Base-by-base conservation (phyloP, 2,329 filamentous ascomycete genomes). In the Monosporascus cannonballus region DNA sequence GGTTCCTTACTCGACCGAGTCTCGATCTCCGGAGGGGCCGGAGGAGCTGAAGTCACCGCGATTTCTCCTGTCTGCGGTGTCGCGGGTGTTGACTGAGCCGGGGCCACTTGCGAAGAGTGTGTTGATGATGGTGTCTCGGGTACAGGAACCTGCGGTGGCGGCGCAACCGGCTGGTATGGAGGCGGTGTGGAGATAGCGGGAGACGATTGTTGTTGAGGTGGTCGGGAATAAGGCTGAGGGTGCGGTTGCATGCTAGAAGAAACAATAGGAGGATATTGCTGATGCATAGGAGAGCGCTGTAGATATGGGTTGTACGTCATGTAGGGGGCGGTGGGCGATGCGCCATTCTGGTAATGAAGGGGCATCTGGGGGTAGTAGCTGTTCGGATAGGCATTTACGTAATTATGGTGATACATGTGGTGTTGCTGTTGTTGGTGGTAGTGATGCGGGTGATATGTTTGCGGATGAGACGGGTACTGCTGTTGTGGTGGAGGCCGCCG, bases 311-410 rank as follows among this genome's bases (percentile, higher is more conserved):
- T 75, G 60, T 80, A 80, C 18, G 74, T 72, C 62, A 76, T 70
- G 22, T 79, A 80, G 27, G 70, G 71, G 20, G 71, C 66, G 44
- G 69, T 71, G 51, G 74, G 72, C 62, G 81, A 74, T 45, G 64
- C 71, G 17, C 69, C 71, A 57, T 72, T 76, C 63, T 83, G 84
- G 62, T 87, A 81, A 53, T 80, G 81, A 56, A 80, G 78, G 53
- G 80, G 76, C 69, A 84, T 77, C 59, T 77, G 79, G 34, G 77
- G 74, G 56, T 77, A 79, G 63, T 80, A 81, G 59, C 69, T 61
- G 59, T 64, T 64, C 63, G 71, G 68, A 64, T 83, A 84, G 6
- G 74, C 71, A 62, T 71, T 67, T 66, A 76, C 74, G 65, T 80
- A 82, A 53, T 53, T 59, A 60, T 66, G 67, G 54, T 72, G 69